A percentile compares a stretch with the other conserved stretches of the same genome.
Conservation (phyloP, 108 stramenopile species). For the Discostella pseudostelligera region DNA sequence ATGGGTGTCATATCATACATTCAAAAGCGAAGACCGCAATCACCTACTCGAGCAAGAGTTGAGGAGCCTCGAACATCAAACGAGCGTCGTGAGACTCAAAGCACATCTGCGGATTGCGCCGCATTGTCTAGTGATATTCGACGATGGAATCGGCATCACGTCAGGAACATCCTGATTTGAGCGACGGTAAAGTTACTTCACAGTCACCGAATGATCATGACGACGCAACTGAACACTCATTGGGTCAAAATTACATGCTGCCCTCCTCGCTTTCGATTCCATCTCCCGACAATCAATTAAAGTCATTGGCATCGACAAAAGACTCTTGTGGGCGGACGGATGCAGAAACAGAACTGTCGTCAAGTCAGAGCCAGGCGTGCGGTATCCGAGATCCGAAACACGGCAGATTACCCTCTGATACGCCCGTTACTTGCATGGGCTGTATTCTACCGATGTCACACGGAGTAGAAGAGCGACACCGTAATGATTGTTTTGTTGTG, state of each 20-base stretch:
- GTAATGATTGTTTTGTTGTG: conserved; percentile 31
- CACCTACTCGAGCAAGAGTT: too few relatives aligned
- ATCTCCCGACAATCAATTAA: background rate
- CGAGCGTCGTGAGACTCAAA: too few relatives aligned
- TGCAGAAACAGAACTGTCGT: conserved; percentile 20
- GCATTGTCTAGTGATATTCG: too few relatives aligned
- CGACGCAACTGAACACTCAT: background rate
- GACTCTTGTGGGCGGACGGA: conserved; percentile 10
- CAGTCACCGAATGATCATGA: background rate
- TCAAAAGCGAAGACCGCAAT: too few relatives aligned
- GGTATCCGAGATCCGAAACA: conserved; percentile 3
- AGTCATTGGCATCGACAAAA: background rate
- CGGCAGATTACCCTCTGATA: conserved; percentile 6
- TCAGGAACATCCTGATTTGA: background rate
- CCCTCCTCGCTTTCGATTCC: background rate
- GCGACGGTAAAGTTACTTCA: background rate
- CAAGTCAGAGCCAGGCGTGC: conserved; percentile 4
- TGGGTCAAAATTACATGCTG: background rate
- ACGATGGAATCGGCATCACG: background rate
- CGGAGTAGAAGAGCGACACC: background rate
- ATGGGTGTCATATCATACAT: too few relatives aligned
- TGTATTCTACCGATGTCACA: conserved; percentile 19
- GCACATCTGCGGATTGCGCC: too few relatives aligned
- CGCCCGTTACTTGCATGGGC: conserved; percentile 8
- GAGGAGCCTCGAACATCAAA: too few relatives aligned